Conservation (phyloP, 108 stramenopile species). For the Cyclotella distinguenda region DNA sequence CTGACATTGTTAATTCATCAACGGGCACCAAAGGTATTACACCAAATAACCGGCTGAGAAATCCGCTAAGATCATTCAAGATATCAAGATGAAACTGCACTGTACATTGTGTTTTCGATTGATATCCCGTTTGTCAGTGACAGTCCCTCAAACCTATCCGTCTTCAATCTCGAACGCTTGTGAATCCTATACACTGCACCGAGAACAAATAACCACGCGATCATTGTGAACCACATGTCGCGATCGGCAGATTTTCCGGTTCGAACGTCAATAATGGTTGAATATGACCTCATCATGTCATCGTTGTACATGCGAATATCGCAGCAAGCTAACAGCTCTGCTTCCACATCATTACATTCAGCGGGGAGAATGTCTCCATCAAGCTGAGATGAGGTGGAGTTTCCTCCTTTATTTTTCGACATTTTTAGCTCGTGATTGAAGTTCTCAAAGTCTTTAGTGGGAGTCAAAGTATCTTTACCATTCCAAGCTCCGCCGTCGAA, state of each 20-base stretch:
- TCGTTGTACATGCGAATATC: slow-evolving; percentile 23
- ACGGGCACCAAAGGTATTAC: background rate
- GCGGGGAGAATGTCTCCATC: slow-evolving; percentile 2
- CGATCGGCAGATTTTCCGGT: background rate
- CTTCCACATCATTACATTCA: slow-evolving; percentile 16
- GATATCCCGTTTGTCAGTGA: slow-evolving; percentile 1
- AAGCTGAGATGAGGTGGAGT: background rate
- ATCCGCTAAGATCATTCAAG: background rate
- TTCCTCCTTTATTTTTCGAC: background rate
- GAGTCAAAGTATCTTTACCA: slow-evolving; percentile 30
- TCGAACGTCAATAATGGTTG: background rate
- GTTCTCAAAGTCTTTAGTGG: slow-evolving; percentile 50
- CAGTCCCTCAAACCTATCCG: background rate
- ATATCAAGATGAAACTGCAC: background rate
- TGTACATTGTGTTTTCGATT: background rate
- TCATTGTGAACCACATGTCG: slow-evolving; percentile 1
- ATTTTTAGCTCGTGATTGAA: slow-evolving; percentile 31
- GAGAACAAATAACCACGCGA: background rate
- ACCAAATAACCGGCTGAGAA: no score
- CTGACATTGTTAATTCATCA: background rate
- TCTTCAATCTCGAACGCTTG: background rate
- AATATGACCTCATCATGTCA: slow-evolving; percentile 23
- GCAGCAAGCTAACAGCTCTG: slow-evolving; percentile 27
- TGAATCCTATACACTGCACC: background rate
- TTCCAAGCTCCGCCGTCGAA: slow-evolving; percentile 52